These are phyloP conservation scores for Penicillium turbatum DNA, from an alignment of 495 filamentous ascomycete species.

Conservation along the genomic window DNA sequence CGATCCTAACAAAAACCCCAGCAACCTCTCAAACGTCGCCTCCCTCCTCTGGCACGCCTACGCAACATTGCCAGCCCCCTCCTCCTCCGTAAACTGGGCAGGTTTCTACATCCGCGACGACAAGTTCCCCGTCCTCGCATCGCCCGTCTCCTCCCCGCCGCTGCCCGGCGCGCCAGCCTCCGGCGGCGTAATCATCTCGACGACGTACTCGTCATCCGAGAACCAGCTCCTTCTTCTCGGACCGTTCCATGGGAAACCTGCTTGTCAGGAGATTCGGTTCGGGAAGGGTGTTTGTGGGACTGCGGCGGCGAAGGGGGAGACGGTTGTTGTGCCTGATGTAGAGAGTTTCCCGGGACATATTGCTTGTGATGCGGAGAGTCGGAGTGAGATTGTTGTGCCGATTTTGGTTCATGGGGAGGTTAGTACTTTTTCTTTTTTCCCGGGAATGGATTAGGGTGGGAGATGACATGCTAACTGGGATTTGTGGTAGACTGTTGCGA, in stretches of 20 bases:
- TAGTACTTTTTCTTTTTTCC: constrained; percentile 11
- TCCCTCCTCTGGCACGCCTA: constrained; percentile 86
- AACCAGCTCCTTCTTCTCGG: constrained; percentile 63
- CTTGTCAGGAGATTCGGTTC: constrained; percentile 80
- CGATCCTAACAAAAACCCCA: constrained; percentile 25
- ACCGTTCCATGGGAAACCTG: constrained; percentile 84
- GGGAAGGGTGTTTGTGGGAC: constrained; percentile 80
- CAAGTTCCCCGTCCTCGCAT: constrained; percentile 39
- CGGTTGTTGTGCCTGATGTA: constrained; percentile 73
- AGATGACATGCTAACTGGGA: too few species aligned
- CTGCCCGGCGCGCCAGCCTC: constrained; percentile 9
- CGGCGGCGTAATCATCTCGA: constrained; percentile 20
- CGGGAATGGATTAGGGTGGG: too few species aligned
- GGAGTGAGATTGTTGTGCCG: constrained; percentile 89
- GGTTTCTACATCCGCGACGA: constrained; percentile 84
- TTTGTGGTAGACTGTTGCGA: constrained; percentile 66
- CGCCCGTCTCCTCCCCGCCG: constrained; percentile 25
- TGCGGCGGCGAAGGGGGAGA: constrained; percentile 59
- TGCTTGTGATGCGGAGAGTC: constrained; percentile 77
- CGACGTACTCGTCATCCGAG: constrained; percentile 23
- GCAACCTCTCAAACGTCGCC: constrained; percentile 80
- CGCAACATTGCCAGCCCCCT: constrained; percentile 70
- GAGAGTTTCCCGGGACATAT: constrained; percentile 81
- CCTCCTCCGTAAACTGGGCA: constrained; percentile 76
- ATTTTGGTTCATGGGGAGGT: constrained; percentile 59